Conservation (phyloP, 2,329 filamentous ascomycete species). For the Aureobasidium sp. region DNA sequence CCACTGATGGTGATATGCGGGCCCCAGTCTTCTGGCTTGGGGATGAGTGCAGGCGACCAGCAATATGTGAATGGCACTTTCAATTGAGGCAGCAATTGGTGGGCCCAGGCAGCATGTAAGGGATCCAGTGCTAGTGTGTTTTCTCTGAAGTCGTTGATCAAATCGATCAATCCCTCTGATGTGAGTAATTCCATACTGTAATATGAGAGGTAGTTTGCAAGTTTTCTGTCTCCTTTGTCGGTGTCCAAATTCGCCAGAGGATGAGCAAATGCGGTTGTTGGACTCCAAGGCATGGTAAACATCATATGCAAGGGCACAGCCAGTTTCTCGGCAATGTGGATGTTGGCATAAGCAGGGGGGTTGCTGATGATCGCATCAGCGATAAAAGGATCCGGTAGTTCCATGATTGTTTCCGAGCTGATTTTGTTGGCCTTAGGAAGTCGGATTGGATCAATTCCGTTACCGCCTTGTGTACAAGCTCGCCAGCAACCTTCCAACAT, state of each 20-base stretch:
- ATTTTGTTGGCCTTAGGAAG: neutral
- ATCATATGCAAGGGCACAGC: constrained; percentile 72
- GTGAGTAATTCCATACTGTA: constrained; percentile 83
- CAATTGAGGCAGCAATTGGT: constrained; percentile 66
- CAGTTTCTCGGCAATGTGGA: constrained; percentile 66
- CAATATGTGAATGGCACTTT: constrained; percentile 83
- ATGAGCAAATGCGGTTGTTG: constrained; percentile 77
- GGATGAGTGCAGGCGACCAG: constrained; percentile 76
- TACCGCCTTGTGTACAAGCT: constrained; percentile 45
- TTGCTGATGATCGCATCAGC: constrained; percentile 76
- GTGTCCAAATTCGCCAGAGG: constrained; percentile 74
- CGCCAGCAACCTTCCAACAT: constrained; percentile 83
- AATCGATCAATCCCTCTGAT: constrained; percentile 83
- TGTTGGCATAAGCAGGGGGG: constrained; percentile 65
- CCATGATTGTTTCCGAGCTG: constrained; percentile 27
- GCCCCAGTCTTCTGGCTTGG: constrained; percentile 70
- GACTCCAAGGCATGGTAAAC: constrained; percentile 94
- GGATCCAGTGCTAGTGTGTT: constrained; percentile 57
- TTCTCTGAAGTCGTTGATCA: constrained; percentile 77
- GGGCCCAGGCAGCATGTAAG: constrained; percentile 72
- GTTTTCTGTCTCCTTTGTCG: constrained; percentile 63
- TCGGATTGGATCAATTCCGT: neutral
- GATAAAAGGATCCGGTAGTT: constrained; percentile 47
- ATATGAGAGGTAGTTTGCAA: constrained; percentile 78
- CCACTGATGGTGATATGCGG: constrained; percentile 63